Conservation (phyloP, 768 basidiomycete species). For the Panus rudis region DNA sequence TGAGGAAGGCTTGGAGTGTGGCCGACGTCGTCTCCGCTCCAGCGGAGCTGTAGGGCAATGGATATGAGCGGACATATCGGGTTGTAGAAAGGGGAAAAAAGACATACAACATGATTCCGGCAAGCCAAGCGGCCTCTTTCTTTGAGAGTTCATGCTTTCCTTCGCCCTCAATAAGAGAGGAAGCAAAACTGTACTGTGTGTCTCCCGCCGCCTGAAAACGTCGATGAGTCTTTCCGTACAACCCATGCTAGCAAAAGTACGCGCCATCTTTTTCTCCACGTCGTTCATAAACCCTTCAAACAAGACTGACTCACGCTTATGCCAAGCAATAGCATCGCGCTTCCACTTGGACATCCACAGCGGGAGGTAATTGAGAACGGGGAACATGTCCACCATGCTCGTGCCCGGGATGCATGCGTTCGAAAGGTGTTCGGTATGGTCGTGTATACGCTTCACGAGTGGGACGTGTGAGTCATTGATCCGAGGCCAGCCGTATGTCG, state of each 20-base stretch:
- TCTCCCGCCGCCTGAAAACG: not conserved
- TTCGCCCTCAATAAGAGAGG: constrained; percentile 10
- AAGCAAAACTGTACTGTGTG: constrained; percentile 2
- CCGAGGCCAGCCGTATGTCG: constrained; percentile 2
- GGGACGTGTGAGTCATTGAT: constrained; percentile 8
- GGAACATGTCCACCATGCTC: constrained; percentile 17
- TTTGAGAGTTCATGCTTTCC: constrained; percentile 7
- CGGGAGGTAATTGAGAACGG: constrained; percentile 13
- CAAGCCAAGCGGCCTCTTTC: constrained; percentile 15
- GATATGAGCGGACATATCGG: no score
- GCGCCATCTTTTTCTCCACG: not conserved
- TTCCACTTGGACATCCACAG: constrained; percentile 17
- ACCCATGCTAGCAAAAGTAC: not conserved
- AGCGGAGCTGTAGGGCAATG: constrained; percentile 5
- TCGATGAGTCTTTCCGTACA: not conserved
- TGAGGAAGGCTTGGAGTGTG: constrained; percentile 13
- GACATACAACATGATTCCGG: constrained; percentile 18
- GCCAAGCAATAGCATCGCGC: constrained; percentile 9
- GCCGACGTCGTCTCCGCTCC: constrained; percentile 13
- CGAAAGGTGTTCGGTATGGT: not conserved
- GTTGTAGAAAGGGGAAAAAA: not conserved
- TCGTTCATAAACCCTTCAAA: not conserved
- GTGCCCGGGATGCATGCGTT: constrained; percentile 11
- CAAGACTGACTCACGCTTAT: not conserved
- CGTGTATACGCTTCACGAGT: constrained; percentile 5